These are phyloP conservation scores for Malassezia brasiliensis DNA, from an alignment of 1,284 basidiomycete genomes.

Conservation along the genomic window DNA sequence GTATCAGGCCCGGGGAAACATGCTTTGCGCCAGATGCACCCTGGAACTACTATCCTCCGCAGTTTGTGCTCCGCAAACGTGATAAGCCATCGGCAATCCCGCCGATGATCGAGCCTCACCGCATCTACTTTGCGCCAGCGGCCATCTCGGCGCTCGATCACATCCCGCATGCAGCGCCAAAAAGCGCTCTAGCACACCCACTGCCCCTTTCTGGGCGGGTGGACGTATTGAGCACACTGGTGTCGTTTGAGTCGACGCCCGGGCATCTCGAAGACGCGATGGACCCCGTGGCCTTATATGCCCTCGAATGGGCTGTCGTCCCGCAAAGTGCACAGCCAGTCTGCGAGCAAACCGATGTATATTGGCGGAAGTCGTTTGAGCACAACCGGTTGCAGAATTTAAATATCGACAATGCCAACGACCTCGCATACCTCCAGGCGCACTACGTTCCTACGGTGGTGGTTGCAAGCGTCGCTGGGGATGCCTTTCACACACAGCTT, in stretches of 20 bases:
- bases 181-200: neutral
- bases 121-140: neutral
- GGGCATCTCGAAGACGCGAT: slow-evolving; percentile 31
- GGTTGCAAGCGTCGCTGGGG: slow-evolving; percentile 21
- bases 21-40: slow-evolving; percentile 14
- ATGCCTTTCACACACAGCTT: neutral
- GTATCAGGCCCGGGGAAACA: neutral
- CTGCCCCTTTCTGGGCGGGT: slow-evolving; percentile 20
- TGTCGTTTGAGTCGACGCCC: slow-evolving; percentile 31
- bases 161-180: neutral
- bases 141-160: neutral
- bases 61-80: slow-evolving; percentile 14
- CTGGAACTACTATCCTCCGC: slow-evolving; percentile 36
- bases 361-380: slow-evolving; percentile 25
- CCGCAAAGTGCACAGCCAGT: neutral
- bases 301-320: slow-evolving; percentile 23
- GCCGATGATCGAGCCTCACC: neutral
- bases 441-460: slow-evolving; percentile 31
- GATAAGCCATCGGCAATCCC: neutral
- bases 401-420: slow-evolving; percentile 10
- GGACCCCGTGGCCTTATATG: slow-evolving; percentile 31
- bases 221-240: slow-evolving; percentile 30
- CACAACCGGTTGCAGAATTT: slow-evolving; percentile 26
- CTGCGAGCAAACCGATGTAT: neutral
- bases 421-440: slow-evolving; percentile 18